Base-by-base conservation (phyloP, 2,329 filamentous ascomycete genomes). In the Juglanconis sp. region DNA sequence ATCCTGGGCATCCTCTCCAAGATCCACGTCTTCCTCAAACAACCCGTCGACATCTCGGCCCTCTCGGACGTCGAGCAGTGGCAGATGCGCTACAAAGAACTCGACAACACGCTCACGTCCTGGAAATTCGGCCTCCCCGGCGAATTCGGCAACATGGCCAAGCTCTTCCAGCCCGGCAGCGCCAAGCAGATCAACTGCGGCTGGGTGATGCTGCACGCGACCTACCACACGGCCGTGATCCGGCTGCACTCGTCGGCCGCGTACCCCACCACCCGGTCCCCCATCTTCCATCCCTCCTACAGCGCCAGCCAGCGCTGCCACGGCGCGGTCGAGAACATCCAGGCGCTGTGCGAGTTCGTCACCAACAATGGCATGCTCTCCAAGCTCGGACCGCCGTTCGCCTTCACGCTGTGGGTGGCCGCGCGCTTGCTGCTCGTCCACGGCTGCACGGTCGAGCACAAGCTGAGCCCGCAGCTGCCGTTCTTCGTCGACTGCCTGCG, bases 381-480 rank as follows among this genome's bases (percentile, higher is more conserved):
- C 53, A 92, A 92, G 71, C 84, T 96, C 15, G 93, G 93, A 0
- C 92, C 92, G 0, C 92, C 92, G 0, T 96, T 96, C 71, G 92
- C 92, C 3, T 97, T 96, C 70, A 92, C 91, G 0, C 80, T 96
- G 1, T 96, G 93, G 93, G 93, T 96, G 15, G 92, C 91, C 3
- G 92, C 93, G 5, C 88, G 93, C 3, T 81, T 96, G 3, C 80
- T 96, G 5, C 86, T 96, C 8, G 93, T 97, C 3, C 92, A 96
- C 72, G 92, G 92, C 32, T 95, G 91, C 7, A 96, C 92, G 0
- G 92, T 96, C 58, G 91, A 95, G 66, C 90, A 90, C 71, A 90
- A 89, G 63, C 81, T 96, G 42, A 90, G 90, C 8, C 86, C 89
- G 1, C 89, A 92, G 63, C 91, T 96, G 46, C 80, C 86, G 35